Evolutionary conservation across 2,329 filamentous ascomycete genomes (phyloP).

Genomic region (Mollisia scopiformis): DNA sequence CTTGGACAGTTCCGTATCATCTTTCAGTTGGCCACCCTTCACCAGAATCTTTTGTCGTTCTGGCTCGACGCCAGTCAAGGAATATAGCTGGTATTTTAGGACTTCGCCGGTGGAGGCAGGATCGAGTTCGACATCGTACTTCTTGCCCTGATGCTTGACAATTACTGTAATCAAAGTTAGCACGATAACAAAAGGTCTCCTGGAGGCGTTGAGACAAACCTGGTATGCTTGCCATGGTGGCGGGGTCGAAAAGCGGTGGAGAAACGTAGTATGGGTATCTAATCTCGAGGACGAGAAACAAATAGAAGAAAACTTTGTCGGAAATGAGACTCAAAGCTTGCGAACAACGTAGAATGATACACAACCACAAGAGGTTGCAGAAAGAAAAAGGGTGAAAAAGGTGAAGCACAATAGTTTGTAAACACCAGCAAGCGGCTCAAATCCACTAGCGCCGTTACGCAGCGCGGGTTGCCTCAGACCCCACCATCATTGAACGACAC

Average conservation of each 20-base stretch:
- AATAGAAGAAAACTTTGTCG: background rate
- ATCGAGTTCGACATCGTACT: slow-evolving; percentile 92
- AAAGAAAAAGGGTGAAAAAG: no score
- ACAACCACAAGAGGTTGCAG: background rate
- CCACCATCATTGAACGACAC: slow-evolving; percentile 28
- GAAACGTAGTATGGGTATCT: background rate
- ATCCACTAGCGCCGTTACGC: slow-evolving; percentile 13
- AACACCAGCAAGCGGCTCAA: slow-evolving; percentile 9
- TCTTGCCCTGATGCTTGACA: slow-evolving; percentile 94
- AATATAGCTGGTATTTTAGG: slow-evolving; percentile 95
- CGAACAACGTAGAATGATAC: background rate
- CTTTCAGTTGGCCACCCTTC: slow-evolving; percentile 92
- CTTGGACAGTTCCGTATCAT: slow-evolving; percentile 85
- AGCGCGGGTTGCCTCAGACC: slow-evolving; percentile 18
- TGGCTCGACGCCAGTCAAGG: slow-evolving; percentile 92
- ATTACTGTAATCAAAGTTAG: slow-evolving; percentile 61
- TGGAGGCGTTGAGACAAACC: slow-evolving; percentile 26
- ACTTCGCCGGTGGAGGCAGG: slow-evolving; percentile 82
- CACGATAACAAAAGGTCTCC: background rate
- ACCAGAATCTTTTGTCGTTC: slow-evolving; percentile 95
- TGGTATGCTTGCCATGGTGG: slow-evolving; percentile 38
- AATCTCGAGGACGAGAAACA: background rate
- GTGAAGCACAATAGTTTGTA: background rate
- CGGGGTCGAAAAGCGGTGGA: slow-evolving; percentile 27
- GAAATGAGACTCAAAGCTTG: background rate